Evolutionary conservation across 2,329 filamentous ascomycete species (phyloP).

Genomic region (Orbilia oligospora): DNA sequence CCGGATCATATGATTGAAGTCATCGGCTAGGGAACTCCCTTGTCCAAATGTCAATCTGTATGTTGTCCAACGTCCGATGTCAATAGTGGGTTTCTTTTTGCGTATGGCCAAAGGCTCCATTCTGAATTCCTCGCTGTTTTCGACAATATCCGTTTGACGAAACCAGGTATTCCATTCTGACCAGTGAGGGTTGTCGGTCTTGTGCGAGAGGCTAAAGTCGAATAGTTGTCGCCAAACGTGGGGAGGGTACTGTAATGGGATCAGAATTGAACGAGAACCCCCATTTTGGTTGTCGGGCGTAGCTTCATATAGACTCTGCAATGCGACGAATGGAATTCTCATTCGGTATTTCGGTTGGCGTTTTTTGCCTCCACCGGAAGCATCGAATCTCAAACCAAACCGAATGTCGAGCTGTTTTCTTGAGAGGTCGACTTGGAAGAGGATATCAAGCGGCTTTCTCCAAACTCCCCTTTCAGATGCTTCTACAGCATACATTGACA

Average conservation of each 20-base stretch:
- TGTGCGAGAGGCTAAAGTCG: conserved; percentile 67
- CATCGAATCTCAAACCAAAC: conserved; percentile 66
- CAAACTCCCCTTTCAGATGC: conserved; percentile 62
- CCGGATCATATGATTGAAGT: conserved; percentile 69
- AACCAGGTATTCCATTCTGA: conserved; percentile 74
- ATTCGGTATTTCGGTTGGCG: conserved; percentile 65
- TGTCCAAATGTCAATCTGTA: conserved; percentile 70
- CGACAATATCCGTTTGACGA: conserved; percentile 76
- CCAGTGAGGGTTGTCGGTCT: conserved; percentile 69
- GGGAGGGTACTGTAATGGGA: conserved; percentile 70
- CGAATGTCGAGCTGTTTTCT: conserved; percentile 67
- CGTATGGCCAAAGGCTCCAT: conserved; percentile 69
- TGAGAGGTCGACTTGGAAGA: conserved; percentile 68
- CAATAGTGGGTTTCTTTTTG: conserved; percentile 72
- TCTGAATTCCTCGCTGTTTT: conserved; percentile 66
- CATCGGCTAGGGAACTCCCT: conserved; percentile 63
- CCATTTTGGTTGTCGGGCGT: conserved; percentile 64
- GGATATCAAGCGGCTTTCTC: conserved; percentile 30
- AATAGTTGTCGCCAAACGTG: conserved; percentile 65
- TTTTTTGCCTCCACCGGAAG: conserved; percentile 59
- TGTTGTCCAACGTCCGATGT: conserved; percentile 74
- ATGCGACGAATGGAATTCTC: conserved; percentile 68
- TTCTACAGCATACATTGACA: conserved; percentile 72
- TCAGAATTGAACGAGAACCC: conserved; percentile 67
- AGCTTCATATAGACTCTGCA: conserved; percentile 65